Evolutionary conservation across 2,329 filamentous ascomycete species (phyloP).

Genomic region (Chrysoporthe deuterocubensis): DNA sequence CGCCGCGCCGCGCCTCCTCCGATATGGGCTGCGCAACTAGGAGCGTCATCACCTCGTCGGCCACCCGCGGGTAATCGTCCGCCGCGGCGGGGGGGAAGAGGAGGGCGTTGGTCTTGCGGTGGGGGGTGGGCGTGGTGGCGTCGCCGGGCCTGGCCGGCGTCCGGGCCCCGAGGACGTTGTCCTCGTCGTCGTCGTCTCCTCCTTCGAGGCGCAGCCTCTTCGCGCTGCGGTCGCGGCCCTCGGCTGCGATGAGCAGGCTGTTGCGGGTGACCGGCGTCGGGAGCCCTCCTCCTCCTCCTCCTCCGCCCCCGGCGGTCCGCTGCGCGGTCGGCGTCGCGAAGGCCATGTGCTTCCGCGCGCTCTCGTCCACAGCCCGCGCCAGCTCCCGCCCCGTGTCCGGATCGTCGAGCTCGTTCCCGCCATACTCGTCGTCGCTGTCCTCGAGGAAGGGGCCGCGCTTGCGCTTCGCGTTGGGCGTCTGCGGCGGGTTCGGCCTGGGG

Average conservation of each 20-base stretch:
- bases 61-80: constrained; percentile 41
- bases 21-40: constrained; percentile 50
- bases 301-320: constrained; percentile 30
- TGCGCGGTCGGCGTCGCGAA: constrained; percentile 36
- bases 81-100: constrained; percentile 4
- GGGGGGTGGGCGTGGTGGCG: constrained; percentile 22
- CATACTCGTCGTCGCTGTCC: constrained; percentile 34
- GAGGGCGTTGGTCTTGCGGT: constrained; percentile 24
- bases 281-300: constrained; percentile 29
- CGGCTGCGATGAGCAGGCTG: constrained; percentile 24
- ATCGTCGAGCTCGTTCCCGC: constrained; percentile 39
- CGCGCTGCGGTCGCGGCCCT: constrained; percentile 21
- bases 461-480: constrained; percentile 36
- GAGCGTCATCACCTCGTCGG: constrained; percentile 53
- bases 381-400: constrained; percentile 47
- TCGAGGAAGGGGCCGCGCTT: constrained; percentile 34
- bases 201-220: constrained; percentile 23
- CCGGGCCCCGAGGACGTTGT: neutral
- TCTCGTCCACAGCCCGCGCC: constrained; percentile 41
- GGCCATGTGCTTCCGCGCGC: constrained; percentile 29
- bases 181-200: neutral
- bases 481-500: neutral
- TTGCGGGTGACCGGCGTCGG: constrained; percentile 37
- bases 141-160: neutral
- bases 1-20: constrained; percentile 39